Conservation (phyloP, 352 stramenopile species). For the Phytophthora kernoviae region DNA sequence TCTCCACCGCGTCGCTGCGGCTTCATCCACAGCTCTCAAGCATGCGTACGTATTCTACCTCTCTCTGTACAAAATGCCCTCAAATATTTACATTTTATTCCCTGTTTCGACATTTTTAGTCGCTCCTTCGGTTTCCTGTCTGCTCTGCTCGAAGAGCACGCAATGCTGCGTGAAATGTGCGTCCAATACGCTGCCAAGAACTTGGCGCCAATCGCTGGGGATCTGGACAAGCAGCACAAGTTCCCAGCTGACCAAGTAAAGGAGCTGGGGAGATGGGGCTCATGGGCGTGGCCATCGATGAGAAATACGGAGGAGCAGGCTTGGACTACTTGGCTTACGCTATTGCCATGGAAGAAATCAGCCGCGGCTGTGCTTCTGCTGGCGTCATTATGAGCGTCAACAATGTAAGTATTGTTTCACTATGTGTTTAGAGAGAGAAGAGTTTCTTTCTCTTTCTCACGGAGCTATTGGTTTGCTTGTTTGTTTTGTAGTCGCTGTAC, state of each 20-base stretch:
- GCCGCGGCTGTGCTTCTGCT: conserved; percentile 93
- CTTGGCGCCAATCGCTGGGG: conserved; percentile 88
- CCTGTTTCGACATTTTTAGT: conserved; percentile 18
- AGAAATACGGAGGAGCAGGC: conserved; percentile 90
- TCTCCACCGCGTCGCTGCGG: conserved; percentile 32
- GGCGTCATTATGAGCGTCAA: conserved; percentile 97
- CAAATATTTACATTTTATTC: conserved; percentile 13
- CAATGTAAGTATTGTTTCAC: conserved; percentile 53
- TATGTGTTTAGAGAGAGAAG: conserved; percentile 1
- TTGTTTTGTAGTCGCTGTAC: conserved; percentile 91
- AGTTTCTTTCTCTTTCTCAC: conserved; percentile 12
- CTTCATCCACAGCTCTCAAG: conserved; percentile 32
- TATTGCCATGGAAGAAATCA: conserved; percentile 98
- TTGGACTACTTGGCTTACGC: conserved; percentile 97
- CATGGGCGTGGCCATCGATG: conserved; percentile 94
- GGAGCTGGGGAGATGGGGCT: conserved; percentile 94
- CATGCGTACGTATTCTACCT: conserved; percentile 19
- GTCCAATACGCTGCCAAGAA: conserved; percentile 95
- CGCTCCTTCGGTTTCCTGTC: conserved; percentile 67
- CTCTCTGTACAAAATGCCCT: not conserved
- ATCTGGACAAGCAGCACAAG: conserved; percentile 90
- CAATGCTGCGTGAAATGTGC: conserved; percentile 97
- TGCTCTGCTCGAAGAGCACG: conserved; percentile 93
- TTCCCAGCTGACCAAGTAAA: conserved; percentile 86
- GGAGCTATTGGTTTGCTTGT: not conserved